A percentile compares a stretch with the other conserved stretches of the same genome.
These are phyloP conservation scores for Leccinum pellstonianum DNA, from an alignment of 768 basidiomycete species.

Conservation along the genomic window DNA sequence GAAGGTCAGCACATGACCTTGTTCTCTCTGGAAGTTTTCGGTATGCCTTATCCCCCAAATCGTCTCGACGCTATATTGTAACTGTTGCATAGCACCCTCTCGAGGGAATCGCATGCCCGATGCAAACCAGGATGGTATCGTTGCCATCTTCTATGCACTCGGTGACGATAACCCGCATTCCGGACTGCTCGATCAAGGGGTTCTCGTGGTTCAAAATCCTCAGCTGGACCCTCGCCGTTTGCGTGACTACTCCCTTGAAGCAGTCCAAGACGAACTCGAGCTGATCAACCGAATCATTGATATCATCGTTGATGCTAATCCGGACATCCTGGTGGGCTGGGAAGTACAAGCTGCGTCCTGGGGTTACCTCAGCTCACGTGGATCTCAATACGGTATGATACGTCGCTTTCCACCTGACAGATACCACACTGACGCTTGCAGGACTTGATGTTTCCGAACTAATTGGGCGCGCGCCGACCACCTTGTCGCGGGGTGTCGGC, in stretches of 20 bases:
- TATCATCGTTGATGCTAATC: slow-evolving; percentile 72
- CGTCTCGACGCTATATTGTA: background rate
- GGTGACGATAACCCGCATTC: slow-evolving; percentile 43
- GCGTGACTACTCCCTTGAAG: slow-evolving; percentile 46
- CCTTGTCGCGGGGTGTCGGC: slow-evolving; percentile 26
- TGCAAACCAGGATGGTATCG: slow-evolving; percentile 54
- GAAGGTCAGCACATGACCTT: slow-evolving; percentile 75
- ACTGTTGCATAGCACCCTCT: slow-evolving; percentile 50
- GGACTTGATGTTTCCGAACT: slow-evolving; percentile 72
- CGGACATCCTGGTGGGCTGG: slow-evolving; percentile 91
- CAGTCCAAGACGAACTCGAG: slow-evolving; percentile 70
- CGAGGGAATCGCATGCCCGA: slow-evolving; percentile 59
- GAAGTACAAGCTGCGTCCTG: slow-evolving; percentile 86
- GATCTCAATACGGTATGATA: slow-evolving; percentile 59
- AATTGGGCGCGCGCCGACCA: slow-evolving; percentile 71
- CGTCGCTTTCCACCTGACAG: background rate
- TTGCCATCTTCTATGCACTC: slow-evolving; percentile 71
- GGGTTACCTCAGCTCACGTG: slow-evolving; percentile 84
- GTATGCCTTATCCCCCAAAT: slow-evolving; percentile 44
- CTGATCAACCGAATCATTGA: slow-evolving; percentile 78
- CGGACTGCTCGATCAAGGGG: slow-evolving; percentile 39
- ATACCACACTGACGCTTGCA: slow-evolving; percentile 30
- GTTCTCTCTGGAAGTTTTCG: slow-evolving; percentile 82
- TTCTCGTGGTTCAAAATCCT: slow-evolving; percentile 50
- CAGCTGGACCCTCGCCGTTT: slow-evolving; percentile 42